Evolutionary conservation across 352 stramenopile species (phyloP).

Genomic region (Pythium aquatile): DNA sequence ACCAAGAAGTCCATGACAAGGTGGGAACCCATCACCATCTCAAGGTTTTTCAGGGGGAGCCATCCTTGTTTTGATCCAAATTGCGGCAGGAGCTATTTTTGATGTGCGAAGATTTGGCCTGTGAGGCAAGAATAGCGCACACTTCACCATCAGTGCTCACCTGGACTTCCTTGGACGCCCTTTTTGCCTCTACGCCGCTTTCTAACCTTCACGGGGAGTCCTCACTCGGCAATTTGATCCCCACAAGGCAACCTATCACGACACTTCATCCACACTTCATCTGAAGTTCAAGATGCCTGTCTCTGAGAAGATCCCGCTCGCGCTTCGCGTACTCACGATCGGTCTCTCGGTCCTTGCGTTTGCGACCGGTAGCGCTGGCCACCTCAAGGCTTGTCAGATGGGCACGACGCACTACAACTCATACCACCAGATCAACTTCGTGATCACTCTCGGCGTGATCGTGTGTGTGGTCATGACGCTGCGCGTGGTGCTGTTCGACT

Average conservation of each 20-base stretch:
- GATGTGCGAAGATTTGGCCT: background rate
- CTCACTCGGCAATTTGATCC: constrained; percentile 12
- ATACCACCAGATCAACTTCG: constrained; percentile 53
- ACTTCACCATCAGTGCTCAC: background rate
- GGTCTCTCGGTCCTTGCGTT: constrained; percentile 43
- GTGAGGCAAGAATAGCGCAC: background rate
- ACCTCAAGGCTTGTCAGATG: constrained; percentile 55
- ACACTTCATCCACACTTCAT: background rate
- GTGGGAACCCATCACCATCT: no score
- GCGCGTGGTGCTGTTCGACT: constrained; percentile 52
- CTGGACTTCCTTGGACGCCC: background rate
- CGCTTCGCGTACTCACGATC: constrained; percentile 40
- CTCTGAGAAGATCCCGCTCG: constrained; percentile 38
- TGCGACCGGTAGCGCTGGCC: constrained; percentile 34
- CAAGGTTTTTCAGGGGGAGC: no score
- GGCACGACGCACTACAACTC: constrained; percentile 54
- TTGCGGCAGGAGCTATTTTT: background rate
- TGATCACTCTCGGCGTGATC: constrained; percentile 42
- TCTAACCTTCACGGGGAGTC: background rate
- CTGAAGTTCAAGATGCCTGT: constrained; percentile 32
- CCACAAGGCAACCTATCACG: background rate
- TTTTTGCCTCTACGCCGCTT: background rate
- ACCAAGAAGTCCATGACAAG: no score
- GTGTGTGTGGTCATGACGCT: constrained; percentile 34
- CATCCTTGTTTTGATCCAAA: background rate